Evolutionary conservation across 805 yeast species (phyloP), one percentile per base, ranked within the genome.

Genomic region (Deakozyma indianensis): DNA sequence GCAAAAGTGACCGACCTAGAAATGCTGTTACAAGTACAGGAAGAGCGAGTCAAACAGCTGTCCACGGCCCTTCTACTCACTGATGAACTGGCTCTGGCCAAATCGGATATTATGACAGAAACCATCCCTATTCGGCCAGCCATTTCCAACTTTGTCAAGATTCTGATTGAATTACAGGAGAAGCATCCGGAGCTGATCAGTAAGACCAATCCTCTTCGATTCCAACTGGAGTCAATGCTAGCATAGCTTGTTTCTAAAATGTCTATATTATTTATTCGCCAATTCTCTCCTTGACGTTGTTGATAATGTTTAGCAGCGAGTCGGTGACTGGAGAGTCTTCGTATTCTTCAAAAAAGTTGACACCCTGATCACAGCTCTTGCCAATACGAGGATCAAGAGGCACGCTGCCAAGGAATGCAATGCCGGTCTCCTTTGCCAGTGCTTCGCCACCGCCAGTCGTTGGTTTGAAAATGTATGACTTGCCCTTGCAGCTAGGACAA

Each of bases 381-480:
- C 97, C 97, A 18, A 92, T 86, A 49, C 97, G 70, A 14, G 98
- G 97, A 64, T 92, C 99, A 40, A 92, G 69, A 0, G 99, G 99
- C 1, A 92, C 96, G 9, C 86, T 73, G 0, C 99, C 99, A 47
- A 92, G 67, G 55, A 82, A 92, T 20, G 82, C 81, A 15, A 92
- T 72, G 14, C 68, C 71, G 60, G 84, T 60, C 49, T 92, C 99
- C 53, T 79, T 65, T 46, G 96, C 92, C 41, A 92, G 66, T 24
- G 77, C 77, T 54, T 75, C 72, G 5, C 97, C 99, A 20, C 99
- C 99, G 15, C 98, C 98, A 0, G 98, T 92, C 1, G 98, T 92
- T 15, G 98, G 85, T 50, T 81, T 80, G 64, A 92, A 92, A 3
- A 92, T 88, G 56, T 80, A 77, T 0, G 95, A 83, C 63, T 88